Base-by-base conservation (phyloP, 805 yeast species). In the Kazachstania africana region DNA sequence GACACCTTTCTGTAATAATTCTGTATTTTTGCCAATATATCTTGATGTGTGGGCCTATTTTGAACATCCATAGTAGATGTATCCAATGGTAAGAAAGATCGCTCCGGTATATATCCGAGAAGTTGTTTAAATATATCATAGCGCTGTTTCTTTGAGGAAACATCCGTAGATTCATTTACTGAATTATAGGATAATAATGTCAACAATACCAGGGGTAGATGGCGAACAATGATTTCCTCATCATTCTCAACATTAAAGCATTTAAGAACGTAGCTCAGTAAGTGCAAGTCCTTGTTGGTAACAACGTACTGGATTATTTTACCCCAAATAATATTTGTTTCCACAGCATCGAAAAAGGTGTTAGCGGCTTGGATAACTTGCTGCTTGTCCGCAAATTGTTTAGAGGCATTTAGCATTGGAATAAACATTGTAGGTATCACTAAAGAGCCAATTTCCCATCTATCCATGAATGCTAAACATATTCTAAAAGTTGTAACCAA, bases 401-500 rank as follows among this genome's bases (percentile, higher is more conserved):
- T 62, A 3, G 77, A 66, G 4, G 72, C 61, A 32, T 55, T 42
- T 29, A 91, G 53, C 3, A 82, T 61, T 0, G 93, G 88, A 1
- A 72, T 56, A 27, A 91, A 70, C 6, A 87, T 53, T 16, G 61
- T 55, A 0, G 95, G 93, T 1, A 85, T 73, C 1, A 88, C 60
- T 10, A 68, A 52, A 8, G 76, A 72, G 9, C 95, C 93, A 26
- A 91, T 75, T 54, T 91, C 98, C 97, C 97, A 91, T 38, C 84
- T 72, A 48, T 91, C 97, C 75, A 87, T 71, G 3, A 87, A 64
- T 1, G 91, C 72, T 4, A 77, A 59, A 2, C 83, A 66, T 5
- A 88, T 75, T 30, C 66, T 71, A 44, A 74, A 74, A 0, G 80
- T 75, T 15, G 63, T 68, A 4, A 44, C 23, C 2, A 71, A 57